These are phyloP conservation scores for Diplodia mutila DNA, from an alignment of 2,329 filamentous ascomycete species.

Conservation along the genomic window DNA sequence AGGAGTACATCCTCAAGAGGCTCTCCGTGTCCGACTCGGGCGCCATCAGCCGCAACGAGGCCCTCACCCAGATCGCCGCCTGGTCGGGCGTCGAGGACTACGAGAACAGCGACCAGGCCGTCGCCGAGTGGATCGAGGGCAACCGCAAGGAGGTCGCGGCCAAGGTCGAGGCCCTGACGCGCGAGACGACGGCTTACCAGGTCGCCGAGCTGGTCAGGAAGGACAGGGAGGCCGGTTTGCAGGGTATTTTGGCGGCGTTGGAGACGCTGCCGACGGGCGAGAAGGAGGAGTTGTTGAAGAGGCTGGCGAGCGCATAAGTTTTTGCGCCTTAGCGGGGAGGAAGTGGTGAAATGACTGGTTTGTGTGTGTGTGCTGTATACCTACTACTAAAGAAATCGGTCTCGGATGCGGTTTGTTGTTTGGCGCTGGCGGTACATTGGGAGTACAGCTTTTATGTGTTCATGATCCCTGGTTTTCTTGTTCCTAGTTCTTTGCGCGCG, in stretches of 20 bases:
- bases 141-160: conserved; percentile 81
- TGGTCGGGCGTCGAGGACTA: conserved; percentile 83
- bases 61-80: conserved; percentile 76
- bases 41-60: conserved; percentile 61
- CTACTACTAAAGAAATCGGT: background rate
- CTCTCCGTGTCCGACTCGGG: conserved; percentile 61
- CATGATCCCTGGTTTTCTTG: too few species aligned
- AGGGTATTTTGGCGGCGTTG: conserved; percentile 83
- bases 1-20: conserved; percentile 95
- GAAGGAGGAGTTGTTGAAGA: conserved; percentile 78
- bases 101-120: conserved; percentile 76
- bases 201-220: conserved; percentile 70
- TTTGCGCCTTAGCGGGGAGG: background rate
- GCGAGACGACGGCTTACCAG: conserved; percentile 70
- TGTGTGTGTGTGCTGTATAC: background rate
- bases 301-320: conserved; percentile 34
- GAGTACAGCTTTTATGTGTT: background rate
- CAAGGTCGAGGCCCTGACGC: conserved; percentile 84
- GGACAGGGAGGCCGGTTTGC: conserved; percentile 72
- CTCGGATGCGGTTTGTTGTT: too few species aligned
- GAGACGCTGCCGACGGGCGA: conserved; percentile 86
- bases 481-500: too few species aligned
- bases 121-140: conserved; percentile 95
- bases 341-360: background rate
- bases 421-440: background rate